These are phyloP conservation scores for Clathrospora elynae DNA, from an alignment of 2,329 filamentous ascomycete genomes.

Conservation along the genomic window DNA sequence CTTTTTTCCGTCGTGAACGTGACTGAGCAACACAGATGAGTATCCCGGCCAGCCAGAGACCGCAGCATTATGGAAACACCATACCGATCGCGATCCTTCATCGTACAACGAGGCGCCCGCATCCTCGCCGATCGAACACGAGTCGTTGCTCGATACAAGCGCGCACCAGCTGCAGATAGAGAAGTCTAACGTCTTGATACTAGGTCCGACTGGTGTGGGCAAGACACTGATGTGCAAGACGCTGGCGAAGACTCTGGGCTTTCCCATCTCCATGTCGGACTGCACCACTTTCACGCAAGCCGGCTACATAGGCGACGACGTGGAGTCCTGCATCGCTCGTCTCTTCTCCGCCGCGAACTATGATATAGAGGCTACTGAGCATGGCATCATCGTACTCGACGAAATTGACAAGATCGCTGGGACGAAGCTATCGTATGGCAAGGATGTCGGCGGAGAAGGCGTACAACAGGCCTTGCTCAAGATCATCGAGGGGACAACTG, in stretches of 20 bases:
- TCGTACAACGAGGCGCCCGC: constrained; percentile 22
- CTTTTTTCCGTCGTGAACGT: constrained; percentile 15
- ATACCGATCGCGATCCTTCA: constrained; percentile 17
- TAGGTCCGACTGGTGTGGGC: constrained; percentile 92
- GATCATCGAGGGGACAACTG: constrained; percentile 92
- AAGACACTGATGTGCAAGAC: constrained; percentile 97
- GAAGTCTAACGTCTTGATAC: constrained; percentile 90
- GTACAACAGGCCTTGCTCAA: constrained; percentile 95
- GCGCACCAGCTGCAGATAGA: constrained; percentile 72
- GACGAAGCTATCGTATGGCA: constrained; percentile 82
- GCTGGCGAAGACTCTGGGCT: constrained; percentile 86
- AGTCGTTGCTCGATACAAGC: constrained; percentile 59
- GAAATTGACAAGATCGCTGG: constrained; percentile 98
- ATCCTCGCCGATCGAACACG: constrained; percentile 34
- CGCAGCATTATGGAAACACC: constrained; percentile 48
- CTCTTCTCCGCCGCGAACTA: constrained; percentile 90
- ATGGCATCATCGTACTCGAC: constrained; percentile 92
- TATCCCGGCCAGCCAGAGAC: constrained; percentile 66
- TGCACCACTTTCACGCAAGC: constrained; percentile 96
- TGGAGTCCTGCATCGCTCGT: constrained; percentile 92
- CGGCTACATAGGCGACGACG: constrained; percentile 96
- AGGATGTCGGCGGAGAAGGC: constrained; percentile 94
- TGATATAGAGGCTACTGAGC: constrained; percentile 80
- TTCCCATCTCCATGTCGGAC: constrained; percentile 93
- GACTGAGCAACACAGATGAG: constrained; percentile 58